These are phyloP conservation scores for Coniferiporia sulphurascens DNA, from an alignment of 1,284 basidiomycete species.

Conservation along the genomic window DNA sequence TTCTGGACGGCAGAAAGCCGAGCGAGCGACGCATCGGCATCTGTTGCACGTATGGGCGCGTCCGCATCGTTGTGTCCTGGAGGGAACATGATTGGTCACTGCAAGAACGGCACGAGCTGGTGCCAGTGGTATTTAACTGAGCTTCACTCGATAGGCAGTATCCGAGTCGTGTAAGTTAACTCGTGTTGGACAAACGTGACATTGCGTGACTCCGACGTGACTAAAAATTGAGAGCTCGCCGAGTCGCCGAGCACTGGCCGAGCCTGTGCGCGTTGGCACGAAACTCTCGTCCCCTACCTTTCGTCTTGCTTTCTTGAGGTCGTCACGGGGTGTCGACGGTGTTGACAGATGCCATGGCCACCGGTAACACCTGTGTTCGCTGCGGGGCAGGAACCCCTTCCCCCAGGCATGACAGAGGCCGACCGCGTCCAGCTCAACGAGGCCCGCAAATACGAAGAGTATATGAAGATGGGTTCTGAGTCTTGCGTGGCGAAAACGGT, in stretches of 20 bases:
- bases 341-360: slow-evolving; percentile 25
- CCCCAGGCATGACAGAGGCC: slow-evolving; percentile 77
- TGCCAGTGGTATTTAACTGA: not conserved
- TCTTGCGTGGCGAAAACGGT: slow-evolving; percentile 81
- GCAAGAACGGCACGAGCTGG: not conserved
- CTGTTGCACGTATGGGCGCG: slow-evolving; percentile 64
- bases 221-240: not conserved
- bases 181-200: not conserved
- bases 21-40: slow-evolving; percentile 70
- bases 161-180: not conserved
- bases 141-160: no score
- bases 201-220: not conserved
- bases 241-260: not conserved
- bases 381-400: slow-evolving; percentile 72
- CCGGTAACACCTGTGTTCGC: slow-evolving; percentile 45
- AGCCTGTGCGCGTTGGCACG: not conserved
- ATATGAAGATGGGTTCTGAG: slow-evolving; percentile 70
- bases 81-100: slow-evolving; percentile 4
- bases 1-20: slow-evolving; percentile 77
- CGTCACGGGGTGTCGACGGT: slow-evolving; percentile 3
- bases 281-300: not conserved
- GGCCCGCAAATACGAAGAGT: slow-evolving; percentile 71
- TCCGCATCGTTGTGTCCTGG: slow-evolving; percentile 35
- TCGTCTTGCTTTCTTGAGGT: slow-evolving; percentile 1
- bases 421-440: slow-evolving; percentile 68